Evolutionary conservation across 768 basidiomycete genomes (phyloP), one percentile per base, ranked within the genome.

Genomic region (Boletales sp.): DNA sequence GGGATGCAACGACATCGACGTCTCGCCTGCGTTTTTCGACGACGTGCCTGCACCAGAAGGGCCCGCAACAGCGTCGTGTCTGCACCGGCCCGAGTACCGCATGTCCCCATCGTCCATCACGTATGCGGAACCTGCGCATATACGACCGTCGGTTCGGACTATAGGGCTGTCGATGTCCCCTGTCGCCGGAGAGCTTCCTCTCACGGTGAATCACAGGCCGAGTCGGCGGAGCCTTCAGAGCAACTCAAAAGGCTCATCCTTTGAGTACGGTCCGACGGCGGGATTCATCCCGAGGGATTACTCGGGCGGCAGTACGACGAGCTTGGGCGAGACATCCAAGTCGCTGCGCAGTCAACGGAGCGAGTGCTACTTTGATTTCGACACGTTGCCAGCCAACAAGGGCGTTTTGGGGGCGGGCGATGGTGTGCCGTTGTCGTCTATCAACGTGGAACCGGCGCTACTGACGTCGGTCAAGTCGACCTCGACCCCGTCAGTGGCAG

Each of bases 1-100:
- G 1, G 49, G 37, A 15, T 50, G 37, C 18, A 47, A 55, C 32
- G 58, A 61, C 18, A 72, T 67, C 45, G 66, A 73, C 37, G 65
- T 77, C 32, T 77, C 75, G 12, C 73, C 74, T 14, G 75, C 74
- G 9, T 70, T 68, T 52, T 75, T 71, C 51, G 75, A 76, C 47
- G 70, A 72, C 31, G 59, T 73, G 13, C 74, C 76, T 8, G 68
- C 71, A 0, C 74, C 74, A 1, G 73, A 75, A 44, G 74, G 75
- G 1, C 74, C 74, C 14, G 73, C 74, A 13, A 76, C 72, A 1
- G 69, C 73, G 15, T 68, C 72, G 2, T 68, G 66, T 50, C 57
- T 71, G 7, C 52, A 69, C 19, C 55, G 57, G 40, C 70, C 53
- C n/a, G 60, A 67, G 30, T 69, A 67, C 31, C 60, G 56, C 10